These are phyloP conservation scores for Metschnikowia drakensbergensis DNA, from an alignment of 805 yeast species.

Conservation along the genomic window DNA sequence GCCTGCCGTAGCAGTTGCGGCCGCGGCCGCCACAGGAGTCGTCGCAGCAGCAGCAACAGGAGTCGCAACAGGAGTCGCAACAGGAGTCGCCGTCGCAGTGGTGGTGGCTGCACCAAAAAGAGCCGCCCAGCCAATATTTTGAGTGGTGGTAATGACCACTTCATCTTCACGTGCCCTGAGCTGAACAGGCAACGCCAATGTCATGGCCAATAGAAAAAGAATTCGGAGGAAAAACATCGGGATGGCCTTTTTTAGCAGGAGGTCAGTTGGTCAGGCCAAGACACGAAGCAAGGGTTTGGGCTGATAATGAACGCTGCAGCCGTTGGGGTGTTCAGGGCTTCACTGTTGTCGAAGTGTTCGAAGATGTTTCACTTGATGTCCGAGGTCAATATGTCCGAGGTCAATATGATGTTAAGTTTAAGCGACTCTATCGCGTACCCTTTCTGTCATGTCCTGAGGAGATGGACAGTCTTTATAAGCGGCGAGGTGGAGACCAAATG, in stretches of 20 bases:
- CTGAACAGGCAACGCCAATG: conserved; percentile 10
- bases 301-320: no score
- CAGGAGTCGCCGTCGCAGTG: not conserved
- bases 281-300: no score
- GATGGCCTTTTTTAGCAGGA: not conserved
- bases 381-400: no score
- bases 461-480: not conserved
- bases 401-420: no score
- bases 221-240: conserved; percentile 6
- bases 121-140: conserved; percentile 13
- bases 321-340: no score
- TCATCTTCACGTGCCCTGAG: conserved; percentile 1
- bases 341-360: no score
- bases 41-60: conserved; percentile 3
- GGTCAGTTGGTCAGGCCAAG: no score
- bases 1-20: conserved; percentile 4
- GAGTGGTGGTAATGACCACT: conserved; percentile 8
- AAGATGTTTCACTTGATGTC: no score
- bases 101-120: conserved; percentile 10
- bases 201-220: conserved; percentile 7
- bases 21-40: conserved; percentile 4
- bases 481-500: not conserved
- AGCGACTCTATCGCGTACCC: no score
- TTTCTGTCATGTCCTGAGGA: not conserved
- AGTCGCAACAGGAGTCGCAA: not conserved